Percentiles rank a stretch among this genome's conserved stretches.
These are phyloP conservation scores for Serendipita indica DNA, from an alignment of 768 basidiomycete genomes.

Conservation along the genomic window DNA sequence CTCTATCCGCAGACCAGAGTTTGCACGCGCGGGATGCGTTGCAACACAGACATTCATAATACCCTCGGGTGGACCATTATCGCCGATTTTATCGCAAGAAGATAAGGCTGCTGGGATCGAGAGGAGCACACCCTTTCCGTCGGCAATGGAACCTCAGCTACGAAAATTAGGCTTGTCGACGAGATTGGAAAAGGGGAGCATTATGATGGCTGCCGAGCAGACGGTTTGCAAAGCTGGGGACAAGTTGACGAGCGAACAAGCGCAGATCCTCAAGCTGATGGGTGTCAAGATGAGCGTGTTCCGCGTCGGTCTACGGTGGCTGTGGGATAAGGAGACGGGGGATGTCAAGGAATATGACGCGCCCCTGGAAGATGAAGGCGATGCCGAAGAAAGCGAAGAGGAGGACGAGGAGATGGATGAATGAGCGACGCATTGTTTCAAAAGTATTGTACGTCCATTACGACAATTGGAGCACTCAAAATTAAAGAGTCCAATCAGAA, in stretches of 20 bases:
- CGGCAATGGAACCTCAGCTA: conserved; percentile 94
- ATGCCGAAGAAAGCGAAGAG: conserved; percentile 5
- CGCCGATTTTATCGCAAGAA: conserved; percentile 57
- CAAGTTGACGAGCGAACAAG: conserved; percentile 55
- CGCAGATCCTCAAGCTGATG: conserved; percentile 82
- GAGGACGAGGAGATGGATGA: conserved; percentile 9
- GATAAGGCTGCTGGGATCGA: conserved; percentile 26
- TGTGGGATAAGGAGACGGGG: conserved; percentile 58
- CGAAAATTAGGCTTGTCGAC: conserved; percentile 83
- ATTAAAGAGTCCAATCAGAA: too few relatives aligned
- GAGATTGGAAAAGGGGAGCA: conserved; percentile 72
- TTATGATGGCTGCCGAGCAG: conserved; percentile 66
- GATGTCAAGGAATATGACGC: conserved; percentile 35
- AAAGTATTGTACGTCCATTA: too few relatives aligned
- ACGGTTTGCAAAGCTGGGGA: conserved; percentile 74
- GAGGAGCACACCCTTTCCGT: conserved; percentile 81
- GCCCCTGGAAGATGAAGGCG: background rate
- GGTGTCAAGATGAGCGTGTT: conserved; percentile 83
- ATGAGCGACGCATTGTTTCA: too few relatives aligned
- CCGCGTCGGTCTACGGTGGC: conserved; percentile 48
- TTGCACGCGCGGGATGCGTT: conserved; percentile 73
- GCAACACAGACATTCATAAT: conserved; percentile 62
- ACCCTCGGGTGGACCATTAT: conserved; percentile 33
- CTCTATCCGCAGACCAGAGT: conserved; percentile 79
- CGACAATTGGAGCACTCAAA: too few relatives aligned